Evolutionary conservation across 257 asterid species (phyloP).

Genomic region (Paraleonurus japonicus): DNA sequence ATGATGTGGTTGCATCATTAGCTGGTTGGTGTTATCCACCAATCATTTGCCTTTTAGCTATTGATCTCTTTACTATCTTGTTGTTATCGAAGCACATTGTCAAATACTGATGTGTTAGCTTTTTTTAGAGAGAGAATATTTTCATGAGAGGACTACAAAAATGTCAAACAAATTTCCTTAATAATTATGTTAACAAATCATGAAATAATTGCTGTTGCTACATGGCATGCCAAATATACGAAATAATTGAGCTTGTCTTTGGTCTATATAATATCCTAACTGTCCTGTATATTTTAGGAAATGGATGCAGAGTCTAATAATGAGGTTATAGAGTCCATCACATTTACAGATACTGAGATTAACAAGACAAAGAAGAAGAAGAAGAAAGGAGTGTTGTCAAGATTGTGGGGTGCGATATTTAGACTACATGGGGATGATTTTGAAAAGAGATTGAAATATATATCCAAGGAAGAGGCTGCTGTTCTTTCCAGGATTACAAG

Average conservation of each 20-base stretch:
- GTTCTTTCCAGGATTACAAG: conserved; percentile 60
- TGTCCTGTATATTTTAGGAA: conserved; percentile 26
- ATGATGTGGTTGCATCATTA: not conserved
- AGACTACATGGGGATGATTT: conserved; percentile 69
- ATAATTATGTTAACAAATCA: conserved; percentile 4
- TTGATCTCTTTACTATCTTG: not conserved
- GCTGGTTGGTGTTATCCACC: not conserved
- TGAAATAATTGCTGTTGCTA: not conserved
- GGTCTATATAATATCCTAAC: conserved; percentile 9
- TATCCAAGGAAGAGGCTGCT: conserved; percentile 85
- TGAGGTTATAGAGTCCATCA: conserved; percentile 46
- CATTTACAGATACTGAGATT: conserved; percentile 41
- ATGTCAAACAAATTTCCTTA: not conserved
- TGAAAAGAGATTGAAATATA: conserved; percentile 83
- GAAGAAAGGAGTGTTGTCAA: conserved; percentile 66
- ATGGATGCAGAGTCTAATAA: conserved; percentile 63
- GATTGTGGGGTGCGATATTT: conserved; percentile 69
- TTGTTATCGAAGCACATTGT: not conserved
- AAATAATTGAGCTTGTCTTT: not conserved
- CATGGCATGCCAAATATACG: not conserved
- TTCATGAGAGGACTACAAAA: not conserved
- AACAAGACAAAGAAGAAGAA: conserved; percentile 52
- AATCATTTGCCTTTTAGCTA: not conserved
- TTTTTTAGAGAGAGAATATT: not conserved
- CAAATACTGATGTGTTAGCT: not conserved